phyloP scores from a whole-genome alignment of 495 filamentous ascomycete species.

The Peziza echinospora region DNA sequence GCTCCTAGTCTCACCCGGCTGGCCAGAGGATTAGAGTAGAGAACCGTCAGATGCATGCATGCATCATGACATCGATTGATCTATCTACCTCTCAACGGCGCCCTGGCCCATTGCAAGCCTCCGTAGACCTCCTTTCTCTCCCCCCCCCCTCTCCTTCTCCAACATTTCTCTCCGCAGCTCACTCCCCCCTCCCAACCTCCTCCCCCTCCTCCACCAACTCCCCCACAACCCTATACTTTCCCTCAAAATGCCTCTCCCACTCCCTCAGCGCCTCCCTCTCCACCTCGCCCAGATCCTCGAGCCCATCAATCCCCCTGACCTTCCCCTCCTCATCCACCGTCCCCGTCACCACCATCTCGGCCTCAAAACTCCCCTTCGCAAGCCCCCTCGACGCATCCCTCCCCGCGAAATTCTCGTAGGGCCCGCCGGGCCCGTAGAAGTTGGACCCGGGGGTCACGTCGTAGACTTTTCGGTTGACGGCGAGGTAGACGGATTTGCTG shows the following conservation, averaged over 20 bases:
- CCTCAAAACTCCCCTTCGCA: slow-evolving; percentile 82
- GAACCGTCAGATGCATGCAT: no score
- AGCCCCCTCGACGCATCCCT: slow-evolving; percentile 83
- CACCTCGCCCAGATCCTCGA: slow-evolving; percentile 50
- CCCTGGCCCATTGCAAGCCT: no score
- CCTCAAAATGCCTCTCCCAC: slow-evolving; percentile 81
- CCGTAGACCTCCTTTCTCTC: no score
- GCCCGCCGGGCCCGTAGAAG: slow-evolving; percentile 85
- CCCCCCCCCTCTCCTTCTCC: no score
- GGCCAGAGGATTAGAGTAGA: no score
- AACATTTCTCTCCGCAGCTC: no score
- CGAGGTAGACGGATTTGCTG: slow-evolving; percentile 68
- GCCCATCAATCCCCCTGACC: slow-evolving; percentile 40
- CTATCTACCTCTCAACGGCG: no score
- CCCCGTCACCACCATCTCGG: slow-evolving; percentile 90
- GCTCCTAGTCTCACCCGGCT: no score
- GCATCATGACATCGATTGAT: no score
- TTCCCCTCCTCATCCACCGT: slow-evolving; percentile 61
- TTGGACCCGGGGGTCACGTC: slow-evolving; percentile 66
- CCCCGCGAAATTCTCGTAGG: slow-evolving; percentile 85
- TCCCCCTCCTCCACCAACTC: slow-evolving; percentile 55
- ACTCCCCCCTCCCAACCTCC: slow-evolving; percentile 27
- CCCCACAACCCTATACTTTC: slow-evolving; percentile 92
- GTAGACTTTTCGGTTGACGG: slow-evolving; percentile 67
- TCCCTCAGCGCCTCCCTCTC: slow-evolving; percentile 64